Base-by-base conservation (phyloP, 345 rosid species). In the Alliaria petiolata region DNA sequence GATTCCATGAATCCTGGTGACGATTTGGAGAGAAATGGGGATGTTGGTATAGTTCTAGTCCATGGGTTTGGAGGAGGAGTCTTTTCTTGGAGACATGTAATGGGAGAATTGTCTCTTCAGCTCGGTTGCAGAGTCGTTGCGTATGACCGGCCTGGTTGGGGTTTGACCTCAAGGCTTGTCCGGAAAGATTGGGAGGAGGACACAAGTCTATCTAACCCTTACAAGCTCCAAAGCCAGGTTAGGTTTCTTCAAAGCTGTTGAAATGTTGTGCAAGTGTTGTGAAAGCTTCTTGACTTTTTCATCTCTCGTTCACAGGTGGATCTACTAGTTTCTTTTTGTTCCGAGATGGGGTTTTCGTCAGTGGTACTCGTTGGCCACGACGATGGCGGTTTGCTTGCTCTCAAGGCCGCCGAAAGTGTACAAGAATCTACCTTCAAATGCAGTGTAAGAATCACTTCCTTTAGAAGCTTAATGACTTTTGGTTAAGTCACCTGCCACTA, bases 61-160 rank as follows among this genome's bases (percentile, higher is more conserved):
- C 98, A 92, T 84, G 98, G 98, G 50, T 92, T 90, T 77, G 98
- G 98, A 52, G 98, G 98, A 68, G 98, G 98, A 55, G 86, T 92
- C 73, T 92, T 92, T 76, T 84, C 92, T 19, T 90, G 98, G 98
- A 86, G 98, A 84, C 97, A 90, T 85, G 87, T 90, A 40, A 90
- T 90, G 95, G 85, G 86, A 54, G 75, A 65, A 3, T 81, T 93
- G 62, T 82, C 97, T 69, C 72, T 70, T 51, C 91, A 88, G 74
- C 84, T 86, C 4, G 89, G 93, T 52, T 88, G 93, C 65, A 45
- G 81, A 9, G 97, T 93, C 39, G 88, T 80, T 39, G 90, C 98
- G 7, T 93, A 87, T 79, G 98, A 93, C 81, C 84, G 98, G 31
- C 98, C 97, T 70, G 98, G 98, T 53, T 93, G 98, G 98, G 98